Percentiles rank a stretch among this genome's conserved stretches.
These are phyloP conservation scores for Asterionellopsis glacialis DNA, from an alignment of 108 stramenopile genomes.

Conservation along the genomic window DNA sequence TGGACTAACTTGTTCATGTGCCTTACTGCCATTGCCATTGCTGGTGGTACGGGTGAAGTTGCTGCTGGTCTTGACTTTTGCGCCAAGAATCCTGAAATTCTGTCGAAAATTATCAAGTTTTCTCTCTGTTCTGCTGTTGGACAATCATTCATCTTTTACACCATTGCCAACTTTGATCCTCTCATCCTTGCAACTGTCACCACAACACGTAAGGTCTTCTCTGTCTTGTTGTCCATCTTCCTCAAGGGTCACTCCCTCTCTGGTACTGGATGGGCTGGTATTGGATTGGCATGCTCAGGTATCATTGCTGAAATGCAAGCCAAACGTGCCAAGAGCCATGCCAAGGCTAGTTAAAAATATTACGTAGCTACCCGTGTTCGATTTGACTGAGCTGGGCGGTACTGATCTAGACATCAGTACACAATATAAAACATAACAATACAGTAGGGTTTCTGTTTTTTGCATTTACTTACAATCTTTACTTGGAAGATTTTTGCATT, in stretches of 20 bases:
- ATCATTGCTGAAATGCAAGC: conserved; percentile 82
- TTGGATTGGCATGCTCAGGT: conserved; percentile 79
- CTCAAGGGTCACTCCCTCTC: conserved; percentile 87
- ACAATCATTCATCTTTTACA: conserved; percentile 98
- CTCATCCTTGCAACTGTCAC: conserved; percentile 95
- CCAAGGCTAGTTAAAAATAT: conserved; percentile 22
- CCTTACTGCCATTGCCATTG: conserved; percentile 71
- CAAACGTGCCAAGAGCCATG: conserved; percentile 53
- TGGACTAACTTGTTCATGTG: conserved; percentile 93
- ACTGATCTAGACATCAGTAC: too few species aligned
- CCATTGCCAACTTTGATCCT: conserved; percentile 96
- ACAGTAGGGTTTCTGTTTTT: too few species aligned
- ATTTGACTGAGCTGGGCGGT: too few species aligned
- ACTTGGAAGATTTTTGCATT: too few species aligned
- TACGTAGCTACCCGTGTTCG: neutral
- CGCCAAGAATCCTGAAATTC: conserved; percentile 79
- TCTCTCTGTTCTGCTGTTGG: conserved; percentile 93
- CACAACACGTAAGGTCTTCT: conserved; percentile 98
- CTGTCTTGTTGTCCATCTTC: conserved; percentile 90
- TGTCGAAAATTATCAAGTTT: conserved; percentile 86
- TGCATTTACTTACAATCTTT: too few species aligned
- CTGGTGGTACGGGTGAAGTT: conserved; percentile 67
- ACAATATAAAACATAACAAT: too few species aligned
- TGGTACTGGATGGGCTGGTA: conserved; percentile 84
- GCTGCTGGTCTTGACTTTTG: conserved; percentile 69